Base-by-base conservation (phyloP, 129 eudicot genomes). In the Chrysanthemum seticuspe region DNA sequence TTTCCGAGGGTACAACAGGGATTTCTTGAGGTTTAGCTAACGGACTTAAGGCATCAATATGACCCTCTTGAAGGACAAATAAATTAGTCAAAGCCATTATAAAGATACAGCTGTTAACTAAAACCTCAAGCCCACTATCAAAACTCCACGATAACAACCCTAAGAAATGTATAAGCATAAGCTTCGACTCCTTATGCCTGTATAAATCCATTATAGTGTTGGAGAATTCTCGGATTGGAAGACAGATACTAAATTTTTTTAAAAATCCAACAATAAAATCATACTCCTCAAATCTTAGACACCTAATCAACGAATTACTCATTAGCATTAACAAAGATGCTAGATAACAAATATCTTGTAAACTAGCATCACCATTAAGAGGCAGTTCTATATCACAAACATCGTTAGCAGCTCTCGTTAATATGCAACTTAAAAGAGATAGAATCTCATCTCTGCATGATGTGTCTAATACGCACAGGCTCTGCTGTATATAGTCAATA, bases 321-420 rank as follows among this genome's bases (percentile, higher is more conserved):
- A 92, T 82, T 71, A 87, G 49, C 90, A 89, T 92, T 83, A 92
- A 65, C 67, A 87, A 73, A 44, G 98, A 83, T 58, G 95, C 82
- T 67, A 92, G 76, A 73, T 85, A 75, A 82, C 87, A 92, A 29
- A 89, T 59, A 78, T 92, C 88, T 65, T 84, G 79, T 54, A 87
- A 45, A 80, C 81, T 70, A 21, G 83, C 58, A 52, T 56, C 82
- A 76, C 80, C 84, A 45, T 54, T 49, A 23, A 73, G 74, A 60
- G 82, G 80, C 54, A 80, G 54, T 56, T 58, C 48, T 14, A 47
- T 70, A 78, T 80, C 78, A 15, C 82, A 68, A 49, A 62, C 74
- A 50, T 79, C 82, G 70, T 71, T 73, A 45, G 84, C 85, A 74
- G 86, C 87, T 83, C 77, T 82, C 58, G 47, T 15, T 71, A 89